Conservation (phyloP, 257 asterid species). For the Plectranthus barbatus region DNA sequence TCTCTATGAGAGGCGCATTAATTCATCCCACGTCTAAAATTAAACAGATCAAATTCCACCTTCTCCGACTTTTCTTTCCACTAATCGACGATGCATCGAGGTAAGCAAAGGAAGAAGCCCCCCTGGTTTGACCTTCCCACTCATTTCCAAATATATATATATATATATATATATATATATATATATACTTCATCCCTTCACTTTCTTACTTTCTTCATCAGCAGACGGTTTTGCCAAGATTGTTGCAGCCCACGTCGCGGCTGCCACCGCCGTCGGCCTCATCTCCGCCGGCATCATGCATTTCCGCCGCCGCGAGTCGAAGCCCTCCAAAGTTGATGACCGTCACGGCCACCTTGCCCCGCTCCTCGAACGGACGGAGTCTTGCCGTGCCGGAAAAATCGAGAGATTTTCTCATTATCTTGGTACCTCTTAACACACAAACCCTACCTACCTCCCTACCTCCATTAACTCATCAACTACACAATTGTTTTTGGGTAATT, state of each 20-base stretch:
- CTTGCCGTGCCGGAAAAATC: constrained; percentile 44
- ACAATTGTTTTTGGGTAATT: neutral
- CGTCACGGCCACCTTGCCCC: constrained; percentile 37
- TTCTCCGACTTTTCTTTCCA: neutral
- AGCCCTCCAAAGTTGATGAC: constrained; percentile 9
- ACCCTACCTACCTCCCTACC: neutral
- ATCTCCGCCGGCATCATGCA: constrained; percentile 47
- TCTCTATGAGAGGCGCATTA: no score
- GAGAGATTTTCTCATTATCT: constrained; percentile 74
- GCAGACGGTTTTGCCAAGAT: constrained; percentile 24
- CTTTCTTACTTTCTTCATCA: neutral
- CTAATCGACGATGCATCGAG: neutral
- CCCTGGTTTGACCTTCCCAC: neutral
- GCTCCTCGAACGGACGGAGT: constrained; percentile 39
- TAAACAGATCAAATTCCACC: neutral
- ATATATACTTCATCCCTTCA: no score
- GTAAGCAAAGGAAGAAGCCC: no score
- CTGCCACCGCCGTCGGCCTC: constrained; percentile 37
- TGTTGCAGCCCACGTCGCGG: constrained; percentile 33
- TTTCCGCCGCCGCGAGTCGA: constrained; percentile 31
- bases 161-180: no score
- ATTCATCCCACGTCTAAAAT: neutral
- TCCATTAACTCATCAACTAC: neutral
- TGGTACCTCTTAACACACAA: constrained; percentile 12
- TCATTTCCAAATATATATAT: neutral